Base-by-base conservation (phyloP, 2,329 filamentous ascomycete species). In the Pseudocercospora fuligena region DNA sequence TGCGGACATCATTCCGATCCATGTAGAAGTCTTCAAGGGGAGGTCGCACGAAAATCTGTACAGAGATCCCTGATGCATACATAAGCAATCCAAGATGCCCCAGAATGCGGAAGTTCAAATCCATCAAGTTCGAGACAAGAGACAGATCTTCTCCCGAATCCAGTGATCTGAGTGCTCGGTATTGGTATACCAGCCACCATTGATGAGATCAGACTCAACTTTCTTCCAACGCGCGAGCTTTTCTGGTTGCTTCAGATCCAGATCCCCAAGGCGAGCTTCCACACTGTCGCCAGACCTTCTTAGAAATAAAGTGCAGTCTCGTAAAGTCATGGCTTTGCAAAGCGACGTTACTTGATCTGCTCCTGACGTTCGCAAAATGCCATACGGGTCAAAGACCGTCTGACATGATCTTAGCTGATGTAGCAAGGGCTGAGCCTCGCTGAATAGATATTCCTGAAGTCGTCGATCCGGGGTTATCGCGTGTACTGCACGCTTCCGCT, bases 221-320 rank as follows among this genome's bases (percentile, higher is more conserved):
- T 74, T 68, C 59, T 66, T 70, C 82, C 82, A 84, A 40, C 80
- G 77, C 9, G 66, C 60, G 4, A 82, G 65, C 70, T 82, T 83
- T 49, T 78, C 79, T 0, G 73, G 71, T 5, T 77, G 78, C 70
- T 84, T 84, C 69, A 82, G 76, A 64, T 84, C 82, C 5, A 84
- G 75, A 69, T 84, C 82, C 0, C 78, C 82, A 3, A 84, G 72
- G 51, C 81, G 78, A 40, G 79, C 79, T 40, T 81, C 80, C 14
- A 83, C 75, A 0, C 68, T 64, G 4, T 64, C 51, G 4, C 61
- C 67, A 29, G 67, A 69, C 16, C 54, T 60, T 56, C 69, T 74
- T 6, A 84, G 70, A 66, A 82, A 83, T 5, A 84, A 70, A 3
- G 82, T 82, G 66, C 82, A 84, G 64, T 84, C 82, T 36, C 82